A percentile compares a stretch with the other conserved stretches of the same genome.
These are phyloP conservation scores for Magnusiomyces suaveolens DNA, from an alignment of 1,139 yeast species.

Conservation along the genomic window DNA sequence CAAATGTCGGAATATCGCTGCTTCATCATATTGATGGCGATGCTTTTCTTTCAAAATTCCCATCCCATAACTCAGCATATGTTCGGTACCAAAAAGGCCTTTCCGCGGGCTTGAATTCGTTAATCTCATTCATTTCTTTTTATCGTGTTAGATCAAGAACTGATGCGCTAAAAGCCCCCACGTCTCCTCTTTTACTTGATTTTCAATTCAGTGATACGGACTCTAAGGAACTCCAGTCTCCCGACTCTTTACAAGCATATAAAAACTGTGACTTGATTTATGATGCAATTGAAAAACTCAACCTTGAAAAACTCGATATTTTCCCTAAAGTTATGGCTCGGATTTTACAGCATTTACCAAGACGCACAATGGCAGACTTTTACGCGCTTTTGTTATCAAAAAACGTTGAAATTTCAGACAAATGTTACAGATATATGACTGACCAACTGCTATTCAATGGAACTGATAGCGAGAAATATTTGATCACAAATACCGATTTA, in stretches of 20 bases:
- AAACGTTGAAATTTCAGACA: slow-evolving; percentile 14
- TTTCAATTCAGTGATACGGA: neutral
- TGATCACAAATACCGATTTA: slow-evolving; percentile 19
- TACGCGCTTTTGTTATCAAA: slow-evolving; percentile 19
- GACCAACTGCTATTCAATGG: slow-evolving; percentile 14
- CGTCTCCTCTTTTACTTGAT: neutral
- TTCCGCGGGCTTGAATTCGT: slow-evolving; percentile 15
- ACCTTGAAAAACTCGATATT: slow-evolving; percentile 12
- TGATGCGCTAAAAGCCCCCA: slow-evolving; percentile 6
- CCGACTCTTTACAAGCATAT: slow-evolving; percentile 1
- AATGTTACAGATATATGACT: slow-evolving; percentile 10
- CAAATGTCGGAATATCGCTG: neutral
- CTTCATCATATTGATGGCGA: neutral
- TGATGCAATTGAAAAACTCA: slow-evolving; percentile 14
- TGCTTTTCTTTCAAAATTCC: neutral
- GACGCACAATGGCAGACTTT: slow-evolving; percentile 16
- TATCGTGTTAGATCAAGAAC: neutral
- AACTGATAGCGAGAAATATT: slow-evolving; percentile 19
- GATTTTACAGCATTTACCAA: slow-evolving; percentile 18
- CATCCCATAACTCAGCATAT: neutral
- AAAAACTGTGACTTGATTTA: slow-evolving; percentile 17
- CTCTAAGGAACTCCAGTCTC: neutral
- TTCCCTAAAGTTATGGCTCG: slow-evolving; percentile 16
- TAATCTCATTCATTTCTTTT: slow-evolving; percentile 15
- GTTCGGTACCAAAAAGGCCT: slow-evolving; percentile 7